These are phyloP conservation scores for Venturia nashicola DNA, from an alignment of 2,329 filamentous ascomycete genomes.

Conservation along the genomic window DNA sequence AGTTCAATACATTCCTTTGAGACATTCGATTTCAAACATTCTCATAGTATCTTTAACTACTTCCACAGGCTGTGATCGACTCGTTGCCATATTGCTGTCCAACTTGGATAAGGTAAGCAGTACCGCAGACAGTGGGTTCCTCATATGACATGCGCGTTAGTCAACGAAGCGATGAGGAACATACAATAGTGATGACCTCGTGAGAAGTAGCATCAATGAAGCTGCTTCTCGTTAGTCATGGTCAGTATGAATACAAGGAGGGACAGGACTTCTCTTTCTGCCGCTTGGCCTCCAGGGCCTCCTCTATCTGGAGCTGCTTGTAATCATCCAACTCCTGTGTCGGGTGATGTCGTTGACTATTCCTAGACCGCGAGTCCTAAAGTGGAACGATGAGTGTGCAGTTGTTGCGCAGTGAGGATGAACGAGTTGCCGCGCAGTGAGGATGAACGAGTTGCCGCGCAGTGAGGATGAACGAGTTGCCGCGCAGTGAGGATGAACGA, in stretches of 20 bases:
- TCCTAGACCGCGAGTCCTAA: constrained; percentile 17
- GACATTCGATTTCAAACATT: constrained; percentile 8
- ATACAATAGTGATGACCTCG: neutral
- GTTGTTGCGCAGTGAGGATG: too few species aligned
- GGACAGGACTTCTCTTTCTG: constrained; percentile 4
- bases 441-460: too few species aligned
- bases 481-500: too few species aligned
- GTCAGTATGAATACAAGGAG: too few species aligned
- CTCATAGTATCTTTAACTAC: neutral
- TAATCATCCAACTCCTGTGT: constrained; percentile 18
- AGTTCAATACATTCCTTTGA: constrained; percentile 3
- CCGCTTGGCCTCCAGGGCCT: constrained; percentile 7
- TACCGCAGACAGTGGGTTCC: constrained; percentile 12
- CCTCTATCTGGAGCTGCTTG: neutral
- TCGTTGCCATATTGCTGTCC: constrained; percentile 7
- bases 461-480: too few species aligned
- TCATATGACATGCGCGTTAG: constrained; percentile 11
- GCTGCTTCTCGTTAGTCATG: neutral
- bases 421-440: too few species aligned
- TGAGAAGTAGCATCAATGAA: constrained; percentile 15
- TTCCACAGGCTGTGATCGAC: neutral
- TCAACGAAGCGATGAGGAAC: neutral
- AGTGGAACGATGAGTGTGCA: too few species aligned
- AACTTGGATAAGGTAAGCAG: constrained; percentile 8
- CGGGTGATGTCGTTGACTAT: constrained; percentile 21